These are phyloP conservation scores for Chalaropsis thielavioides DNA, from an alignment of 2,329 filamentous ascomycete species.

Conservation along the genomic window DNA sequence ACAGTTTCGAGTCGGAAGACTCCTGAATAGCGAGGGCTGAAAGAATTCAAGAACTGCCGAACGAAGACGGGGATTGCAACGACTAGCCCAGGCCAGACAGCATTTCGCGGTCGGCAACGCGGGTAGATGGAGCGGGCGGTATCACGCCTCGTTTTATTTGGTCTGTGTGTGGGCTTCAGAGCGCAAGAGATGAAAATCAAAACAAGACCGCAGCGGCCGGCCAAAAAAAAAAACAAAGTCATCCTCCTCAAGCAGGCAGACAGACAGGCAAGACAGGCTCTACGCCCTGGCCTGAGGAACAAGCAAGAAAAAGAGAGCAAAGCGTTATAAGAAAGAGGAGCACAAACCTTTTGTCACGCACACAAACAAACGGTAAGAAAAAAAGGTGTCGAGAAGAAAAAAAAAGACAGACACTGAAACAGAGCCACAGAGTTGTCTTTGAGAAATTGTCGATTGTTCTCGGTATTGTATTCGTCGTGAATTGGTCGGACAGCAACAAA, in stretches of 20 bases:
- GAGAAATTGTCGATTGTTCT: neutral
- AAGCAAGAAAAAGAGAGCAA: neutral
- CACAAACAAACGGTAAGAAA: neutral
- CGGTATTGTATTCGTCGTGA: neutral
- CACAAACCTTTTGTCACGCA: constrained; percentile 10
- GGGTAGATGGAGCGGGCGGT: neutral
- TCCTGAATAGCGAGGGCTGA: neutral
- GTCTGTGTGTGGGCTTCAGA: neutral
- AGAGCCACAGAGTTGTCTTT: neutral
- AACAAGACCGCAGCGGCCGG: neutral
- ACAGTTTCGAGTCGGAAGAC: neutral
- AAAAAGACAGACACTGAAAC: neutral
- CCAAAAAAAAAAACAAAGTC: neutral
- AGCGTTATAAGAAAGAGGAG: neutral
- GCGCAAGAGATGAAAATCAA: neutral
- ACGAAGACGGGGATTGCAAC: neutral
- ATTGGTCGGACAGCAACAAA: neutral
- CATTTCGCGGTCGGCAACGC: neutral
- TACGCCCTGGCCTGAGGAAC: neutral
- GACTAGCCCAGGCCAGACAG: neutral
- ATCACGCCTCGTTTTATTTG: neutral
- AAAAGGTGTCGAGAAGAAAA: neutral
- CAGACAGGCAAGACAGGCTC: neutral
- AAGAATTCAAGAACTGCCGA: neutral
- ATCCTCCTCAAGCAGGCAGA: neutral